Conservation (phyloP, 805 yeast species). For the Phaffomyces thermotolerans region DNA sequence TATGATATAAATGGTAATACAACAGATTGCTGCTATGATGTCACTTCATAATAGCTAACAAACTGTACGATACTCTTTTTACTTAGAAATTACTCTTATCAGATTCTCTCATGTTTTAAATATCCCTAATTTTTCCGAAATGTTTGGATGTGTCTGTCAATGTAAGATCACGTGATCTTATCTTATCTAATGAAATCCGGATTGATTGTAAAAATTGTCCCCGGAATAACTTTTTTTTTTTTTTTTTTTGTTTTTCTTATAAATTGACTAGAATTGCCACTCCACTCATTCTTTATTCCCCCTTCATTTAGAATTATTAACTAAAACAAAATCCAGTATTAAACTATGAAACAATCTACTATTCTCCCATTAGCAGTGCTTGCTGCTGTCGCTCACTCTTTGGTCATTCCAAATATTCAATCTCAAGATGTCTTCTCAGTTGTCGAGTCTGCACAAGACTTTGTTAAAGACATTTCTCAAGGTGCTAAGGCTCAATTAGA, state of each 20-base stretch:
- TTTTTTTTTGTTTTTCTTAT: background rate
- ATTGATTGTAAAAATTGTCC: background rate
- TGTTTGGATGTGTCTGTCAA: too few relatives aligned
- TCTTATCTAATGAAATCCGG: background rate
- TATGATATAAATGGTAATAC: too few relatives aligned
- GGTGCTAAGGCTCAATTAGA: constrained; percentile 16
- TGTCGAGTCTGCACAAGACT: constrained; percentile 7
- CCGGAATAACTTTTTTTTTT: too few relatives aligned
- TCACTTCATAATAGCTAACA: too few relatives aligned
- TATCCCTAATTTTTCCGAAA: too few relatives aligned
- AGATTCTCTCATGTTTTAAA: too few relatives aligned
- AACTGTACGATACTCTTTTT: too few relatives aligned
- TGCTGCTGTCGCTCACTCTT: constrained; percentile 37
- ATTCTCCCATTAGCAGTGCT: constrained; percentile 29
- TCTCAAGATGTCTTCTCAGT: constrained; percentile 28
- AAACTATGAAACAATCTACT: constrained; percentile 19
- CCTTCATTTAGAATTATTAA: background rate
- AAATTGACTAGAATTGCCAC: constrained; percentile 1
- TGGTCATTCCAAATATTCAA: constrained; percentile 55
- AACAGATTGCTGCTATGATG: too few relatives aligned
- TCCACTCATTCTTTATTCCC: background rate
- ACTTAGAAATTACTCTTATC: too few relatives aligned
- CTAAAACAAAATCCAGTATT: background rate
- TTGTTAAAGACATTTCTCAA: constrained; percentile 10
- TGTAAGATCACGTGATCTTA: background rate